Conservation (phyloP, 345 rosid genomes). For the Chamaenerion angustifolium region DNA sequence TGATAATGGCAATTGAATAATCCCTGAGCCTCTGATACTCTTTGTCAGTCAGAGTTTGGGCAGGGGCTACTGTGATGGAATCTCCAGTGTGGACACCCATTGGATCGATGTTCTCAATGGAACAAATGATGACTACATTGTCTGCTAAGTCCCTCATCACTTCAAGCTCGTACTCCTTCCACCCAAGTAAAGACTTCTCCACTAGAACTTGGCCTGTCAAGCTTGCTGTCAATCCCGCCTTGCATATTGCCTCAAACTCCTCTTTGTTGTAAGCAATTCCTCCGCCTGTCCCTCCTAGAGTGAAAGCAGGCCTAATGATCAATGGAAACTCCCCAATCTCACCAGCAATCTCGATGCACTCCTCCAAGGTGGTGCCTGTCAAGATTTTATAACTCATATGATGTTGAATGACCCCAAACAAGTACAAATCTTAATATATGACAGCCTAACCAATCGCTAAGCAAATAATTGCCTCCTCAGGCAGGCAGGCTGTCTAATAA, state of each 20-base stretch:
- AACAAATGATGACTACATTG: constrained; percentile 91
- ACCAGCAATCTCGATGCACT: constrained; percentile 55
- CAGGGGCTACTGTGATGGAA: constrained; percentile 97
- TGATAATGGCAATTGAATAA: constrained; percentile 67
- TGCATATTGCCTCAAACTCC: constrained; percentile 76
- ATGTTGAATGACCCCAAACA: neutral
- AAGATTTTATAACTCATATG: neutral
- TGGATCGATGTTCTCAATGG: constrained; percentile 92
- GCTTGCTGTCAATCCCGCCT: constrained; percentile 81
- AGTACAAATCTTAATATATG: no score
- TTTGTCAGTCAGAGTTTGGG: constrained; percentile 86
- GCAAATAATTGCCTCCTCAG: no score
- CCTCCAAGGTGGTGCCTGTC: constrained; percentile 58
- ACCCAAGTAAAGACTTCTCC: constrained; percentile 89
- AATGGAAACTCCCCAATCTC: constrained; percentile 85
- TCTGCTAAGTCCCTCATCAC: constrained; percentile 98
- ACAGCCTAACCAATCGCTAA: neutral
- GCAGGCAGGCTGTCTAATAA: no score
- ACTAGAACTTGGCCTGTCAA: constrained; percentile 80
- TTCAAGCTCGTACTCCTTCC: constrained; percentile 97
- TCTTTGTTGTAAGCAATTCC: constrained; percentile 92
- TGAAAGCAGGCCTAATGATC: constrained; percentile 93
- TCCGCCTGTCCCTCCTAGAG: constrained; percentile 95
- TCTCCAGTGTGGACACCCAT: constrained; percentile 99
- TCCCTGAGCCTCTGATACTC: constrained; percentile 93